Evolutionary conservation across 371 early-diverging fungal genomes (phyloP).

Genomic region (Actinomortierella ambigua): DNA sequence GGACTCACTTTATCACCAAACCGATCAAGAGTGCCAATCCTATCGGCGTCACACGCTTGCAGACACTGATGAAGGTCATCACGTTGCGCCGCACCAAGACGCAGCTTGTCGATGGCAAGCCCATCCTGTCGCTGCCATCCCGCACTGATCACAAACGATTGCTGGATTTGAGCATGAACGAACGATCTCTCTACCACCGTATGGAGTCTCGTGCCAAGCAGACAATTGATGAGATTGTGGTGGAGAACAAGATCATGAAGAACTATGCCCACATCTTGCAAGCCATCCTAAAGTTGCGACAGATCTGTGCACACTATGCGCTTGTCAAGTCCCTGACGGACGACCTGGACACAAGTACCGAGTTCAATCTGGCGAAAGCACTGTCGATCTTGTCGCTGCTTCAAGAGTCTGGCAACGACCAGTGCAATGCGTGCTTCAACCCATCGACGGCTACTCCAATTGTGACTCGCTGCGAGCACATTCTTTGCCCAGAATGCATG

Average conservation of each 20-base stretch:
- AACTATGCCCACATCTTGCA: constrained; percentile 65
- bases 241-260: constrained; percentile 56
- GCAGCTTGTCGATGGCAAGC: constrained; percentile 60
- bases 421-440: constrained; percentile 38
- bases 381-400: constrained; percentile 26
- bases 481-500: constrained; percentile 45
- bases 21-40: constrained; percentile 54
- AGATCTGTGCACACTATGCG: constrained; percentile 51
- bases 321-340: constrained; percentile 37
- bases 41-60: constrained; percentile 55
- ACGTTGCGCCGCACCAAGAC: constrained; percentile 70
- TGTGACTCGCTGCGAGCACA: constrained; percentile 46
- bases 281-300: constrained; percentile 62
- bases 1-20: constrained; percentile 57
- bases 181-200: constrained; percentile 58
- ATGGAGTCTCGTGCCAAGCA: constrained; percentile 47
- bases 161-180: constrained; percentile 55
- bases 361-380: constrained; percentile 40
- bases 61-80: constrained; percentile 68
- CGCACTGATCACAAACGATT: constrained; percentile 47
- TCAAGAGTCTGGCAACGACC: constrained; percentile 44
- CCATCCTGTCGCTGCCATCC: constrained; percentile 62
- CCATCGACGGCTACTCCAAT: constrained; percentile 23
- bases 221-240: constrained; percentile 48
- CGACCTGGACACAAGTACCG: constrained; percentile 36